phyloP scores from a whole-genome alignment of 768 basidiomycete genomes.

The Leccinum arenicola region DNA sequence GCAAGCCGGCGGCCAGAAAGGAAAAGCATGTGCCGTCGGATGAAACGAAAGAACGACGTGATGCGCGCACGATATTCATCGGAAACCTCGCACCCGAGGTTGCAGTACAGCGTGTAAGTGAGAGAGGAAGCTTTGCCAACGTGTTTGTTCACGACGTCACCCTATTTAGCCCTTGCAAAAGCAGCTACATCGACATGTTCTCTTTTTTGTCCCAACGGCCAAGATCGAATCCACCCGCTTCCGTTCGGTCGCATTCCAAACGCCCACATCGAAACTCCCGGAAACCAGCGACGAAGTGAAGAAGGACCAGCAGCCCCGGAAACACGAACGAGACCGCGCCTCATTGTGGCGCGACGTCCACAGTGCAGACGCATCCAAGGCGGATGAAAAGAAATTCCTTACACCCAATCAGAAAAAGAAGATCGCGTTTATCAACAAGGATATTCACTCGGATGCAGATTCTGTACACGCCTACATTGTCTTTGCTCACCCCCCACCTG shows the following conservation, averaged over 20 bases:
- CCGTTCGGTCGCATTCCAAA: slow-evolving; percentile 89
- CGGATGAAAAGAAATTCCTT: slow-evolving; percentile 64
- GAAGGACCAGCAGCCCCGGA: slow-evolving; percentile 33
- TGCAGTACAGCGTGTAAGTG: slow-evolving; percentile 69
- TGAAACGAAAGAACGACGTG: slow-evolving; percentile 71
- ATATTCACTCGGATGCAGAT: slow-evolving; percentile 77
- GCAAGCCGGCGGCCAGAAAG: slow-evolving; percentile 30
- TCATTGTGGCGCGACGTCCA: slow-evolving; percentile 54
- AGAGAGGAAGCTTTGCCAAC: not conserved
- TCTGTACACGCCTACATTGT: slow-evolving; percentile 88
- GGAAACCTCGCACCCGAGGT: slow-evolving; percentile 83
- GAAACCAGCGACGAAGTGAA: slow-evolving; percentile 33
- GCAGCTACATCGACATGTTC: slow-evolving; percentile 72
- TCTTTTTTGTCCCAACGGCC: slow-evolving; percentile 64
- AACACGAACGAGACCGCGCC: slow-evolving; percentile 57
- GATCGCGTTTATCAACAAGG: slow-evolving; percentile 90
- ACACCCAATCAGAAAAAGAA: slow-evolving; percentile 87
- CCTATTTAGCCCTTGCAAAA: slow-evolving; percentile 63
- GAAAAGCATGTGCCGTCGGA: slow-evolving; percentile 56
- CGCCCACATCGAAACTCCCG: slow-evolving; percentile 67
- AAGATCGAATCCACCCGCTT: slow-evolving; percentile 93
- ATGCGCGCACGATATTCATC: slow-evolving; percentile 86
- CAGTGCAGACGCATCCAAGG: slow-evolving; percentile 41
- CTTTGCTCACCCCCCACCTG: slow-evolving; percentile 66
- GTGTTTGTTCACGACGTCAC: not conserved